Percentiles rank a stretch among this genome's conserved stretches.
Conservation (phyloP, 2,329 filamentous ascomycete genomes). For the Sporothrix protearum region DNA sequence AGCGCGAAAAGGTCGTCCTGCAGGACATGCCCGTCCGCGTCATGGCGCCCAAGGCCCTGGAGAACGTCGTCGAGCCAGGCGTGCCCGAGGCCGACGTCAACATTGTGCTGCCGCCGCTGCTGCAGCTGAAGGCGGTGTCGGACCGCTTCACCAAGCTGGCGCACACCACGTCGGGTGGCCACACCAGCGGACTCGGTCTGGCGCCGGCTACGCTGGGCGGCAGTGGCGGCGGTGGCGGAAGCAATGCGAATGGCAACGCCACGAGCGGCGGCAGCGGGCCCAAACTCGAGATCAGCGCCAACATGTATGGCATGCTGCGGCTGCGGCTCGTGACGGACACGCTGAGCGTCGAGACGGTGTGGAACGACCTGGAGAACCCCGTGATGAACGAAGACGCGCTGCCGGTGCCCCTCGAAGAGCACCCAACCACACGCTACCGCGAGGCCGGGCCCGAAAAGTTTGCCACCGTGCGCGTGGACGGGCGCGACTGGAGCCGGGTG, state of each 20-base stretch:
- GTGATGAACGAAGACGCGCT: conserved; percentile 77
- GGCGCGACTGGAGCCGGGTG: conserved; percentile 91
- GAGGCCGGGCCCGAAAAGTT: conserved; percentile 75
- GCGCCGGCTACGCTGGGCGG: neutral
- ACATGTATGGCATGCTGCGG: conserved; percentile 86
- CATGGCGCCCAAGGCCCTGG: conserved; percentile 76
- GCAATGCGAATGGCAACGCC: conserved; percentile 5
- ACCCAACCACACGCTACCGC: conserved; percentile 77
- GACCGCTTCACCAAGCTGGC: conserved; percentile 92
- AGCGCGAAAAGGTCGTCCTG: conserved; percentile 86
- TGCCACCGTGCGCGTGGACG: conserved; percentile 88
- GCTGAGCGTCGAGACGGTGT: conserved; percentile 78
- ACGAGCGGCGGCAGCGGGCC: conserved; percentile 38
- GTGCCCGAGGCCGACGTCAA: conserved; percentile 91
- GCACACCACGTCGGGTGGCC: conserved; percentile 40
- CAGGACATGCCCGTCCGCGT: conserved; percentile 96
- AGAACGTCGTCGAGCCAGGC: conserved; percentile 87
- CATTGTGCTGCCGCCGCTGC: conserved; percentile 80
- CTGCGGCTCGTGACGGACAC: conserved; percentile 79
- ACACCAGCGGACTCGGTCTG: conserved; percentile 28
- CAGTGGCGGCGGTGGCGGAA: neutral
- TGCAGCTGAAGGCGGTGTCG: conserved; percentile 88
- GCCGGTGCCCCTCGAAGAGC: conserved; percentile 67
- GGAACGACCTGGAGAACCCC: conserved; percentile 83
- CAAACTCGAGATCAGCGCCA: conserved; percentile 82